Evolutionary conservation across 2,329 filamentous ascomycete genomes (phyloP), one percentile per base, ranked within the genome.

Genomic region (Colletotrichum sp.): DNA sequence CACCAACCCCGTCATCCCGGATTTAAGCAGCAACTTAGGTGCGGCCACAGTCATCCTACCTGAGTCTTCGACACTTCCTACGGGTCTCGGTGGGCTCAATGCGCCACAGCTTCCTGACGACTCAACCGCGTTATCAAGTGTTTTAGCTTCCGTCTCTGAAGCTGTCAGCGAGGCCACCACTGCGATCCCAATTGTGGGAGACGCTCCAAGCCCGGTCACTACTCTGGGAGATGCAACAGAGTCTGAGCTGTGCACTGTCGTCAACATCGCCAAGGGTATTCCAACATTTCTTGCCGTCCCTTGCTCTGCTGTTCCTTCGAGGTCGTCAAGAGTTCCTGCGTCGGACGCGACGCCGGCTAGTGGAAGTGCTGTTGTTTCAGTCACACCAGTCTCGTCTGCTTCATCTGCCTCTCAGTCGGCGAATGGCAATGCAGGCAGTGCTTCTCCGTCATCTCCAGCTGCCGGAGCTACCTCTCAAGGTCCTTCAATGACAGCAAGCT

Each of bases 101-200:
- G 70, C 64, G 7, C 70, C 74, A 21, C 74, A 74, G 49, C 32
- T 76, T 26, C 74, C 74, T 13, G 44, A 16, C 12, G 68, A 65
- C 26, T 24, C 39, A 6, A 28, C 12, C 15, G 57, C n/a, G 1
- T n/a, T n/a, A 2, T 13, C 66, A 4, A 57, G 26, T 12, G 16
- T 34, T 15, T 4, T 32, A 2, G 24, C 13, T 5, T 30, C 67
- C 21, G 39, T 65, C 5, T 9, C 26, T 28, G 39, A 15, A 44
- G 39, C 26, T 7, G 5, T 26, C 71, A 15, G n/a, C 8, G 39
- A 59, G 32, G 59, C 13, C 13, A 34, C 66, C 9, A 49, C 15
- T 15, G n/a, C n/a, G 8, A 52, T 39, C 3, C 34, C 71, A 2
- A 28, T 49, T 1, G 8, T 12, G 9, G 65, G 36, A n/a, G 59